Evolutionary conservation across 371 early-diverging fungal genomes (phyloP).

Genomic region (Syncephalis fuscata): DNA sequence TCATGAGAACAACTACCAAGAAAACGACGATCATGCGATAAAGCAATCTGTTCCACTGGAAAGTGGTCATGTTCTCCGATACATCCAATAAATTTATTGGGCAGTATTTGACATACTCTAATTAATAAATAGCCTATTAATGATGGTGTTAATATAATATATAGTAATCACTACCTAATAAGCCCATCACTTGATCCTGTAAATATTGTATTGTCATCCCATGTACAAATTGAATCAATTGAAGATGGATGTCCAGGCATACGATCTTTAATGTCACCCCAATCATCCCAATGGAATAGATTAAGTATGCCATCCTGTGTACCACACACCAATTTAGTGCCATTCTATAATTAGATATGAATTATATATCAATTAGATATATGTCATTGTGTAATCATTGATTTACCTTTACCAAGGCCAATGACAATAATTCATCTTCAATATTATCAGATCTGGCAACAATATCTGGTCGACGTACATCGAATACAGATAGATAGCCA

Average conservation of each 20-base stretch:
- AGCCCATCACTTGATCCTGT: conserved; percentile 89
- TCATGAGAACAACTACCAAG: conserved; percentile 76
- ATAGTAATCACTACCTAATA: conserved; percentile 26
- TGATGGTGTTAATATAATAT: background rate
- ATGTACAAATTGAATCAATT: conserved; percentile 61
- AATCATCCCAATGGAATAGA: conserved; percentile 65
- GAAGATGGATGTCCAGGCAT: conserved; percentile 82
- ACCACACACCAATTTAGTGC: conserved; percentile 69
- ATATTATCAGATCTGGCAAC: conserved; percentile 71
- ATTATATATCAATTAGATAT: background rate
- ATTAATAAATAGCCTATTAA: conserved; percentile 5
- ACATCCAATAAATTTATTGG: conserved; percentile 70
- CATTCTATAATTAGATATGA: conserved; percentile 24
- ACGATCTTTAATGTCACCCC: conserved; percentile 82
- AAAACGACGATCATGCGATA: conserved; percentile 42
- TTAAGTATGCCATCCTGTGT: conserved; percentile 76
- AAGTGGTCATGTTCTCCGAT: conserved; percentile 76
- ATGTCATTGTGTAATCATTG: conserved; percentile 8
- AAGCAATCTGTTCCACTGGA: conserved; percentile 61
- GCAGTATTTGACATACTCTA: conserved; percentile 59
- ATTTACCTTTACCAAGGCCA: conserved; percentile 40
- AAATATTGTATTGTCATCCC: conserved; percentile 63
- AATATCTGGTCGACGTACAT: conserved; percentile 65
- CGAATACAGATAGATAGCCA: conserved; percentile 77
- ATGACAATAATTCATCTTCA: conserved; percentile 82